A percentile compares a stretch with the other conserved stretches of the same genome.
phyloP scores from a whole-genome alignment of 257 asterid genomes.

The Gardenia jasminoides region DNA sequence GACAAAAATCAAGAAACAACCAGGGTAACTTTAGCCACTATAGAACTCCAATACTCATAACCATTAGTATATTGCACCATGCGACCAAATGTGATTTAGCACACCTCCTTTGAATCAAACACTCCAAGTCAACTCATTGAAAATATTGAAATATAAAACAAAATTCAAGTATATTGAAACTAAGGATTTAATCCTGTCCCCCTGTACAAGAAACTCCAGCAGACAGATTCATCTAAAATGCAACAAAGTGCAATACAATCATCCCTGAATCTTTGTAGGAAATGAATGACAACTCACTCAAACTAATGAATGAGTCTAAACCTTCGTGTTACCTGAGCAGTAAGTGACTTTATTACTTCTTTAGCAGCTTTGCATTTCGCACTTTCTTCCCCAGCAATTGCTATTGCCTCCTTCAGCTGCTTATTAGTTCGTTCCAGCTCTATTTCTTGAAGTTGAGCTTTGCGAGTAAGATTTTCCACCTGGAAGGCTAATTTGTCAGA shows the following conservation, averaged over 20 bases:
- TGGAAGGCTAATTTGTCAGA: conserved; percentile 30
- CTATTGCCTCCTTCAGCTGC: conserved; percentile 80
- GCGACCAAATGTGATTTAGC: too few species aligned
- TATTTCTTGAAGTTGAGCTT: conserved; percentile 75
- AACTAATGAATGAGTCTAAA: background rate
- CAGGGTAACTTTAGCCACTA: background rate
- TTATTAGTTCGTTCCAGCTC: conserved; percentile 76
- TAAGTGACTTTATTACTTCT: conserved; percentile 94
- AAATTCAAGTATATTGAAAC: background rate
- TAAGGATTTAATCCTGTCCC: background rate
- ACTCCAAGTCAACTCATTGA: background rate
- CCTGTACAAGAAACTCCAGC: background rate
- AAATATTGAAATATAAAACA: background rate
- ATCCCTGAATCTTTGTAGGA: background rate
- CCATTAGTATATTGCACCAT: background rate
- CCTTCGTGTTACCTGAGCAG: conserved; percentile 70
- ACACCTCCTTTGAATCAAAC: background rate
- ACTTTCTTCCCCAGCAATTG: conserved; percentile 91
- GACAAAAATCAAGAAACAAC: background rate
- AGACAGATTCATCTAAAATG: conserved; percentile 1
- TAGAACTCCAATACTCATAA: background rate
- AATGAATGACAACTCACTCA: background rate
- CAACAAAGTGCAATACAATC: background rate
- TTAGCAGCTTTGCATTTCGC: conserved; percentile 96
- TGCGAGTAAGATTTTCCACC: conserved; percentile 74